Evolutionary conservation across 805 yeast genomes (phyloP).

Genomic region (Zygosaccharomyces siamensis): DNA sequence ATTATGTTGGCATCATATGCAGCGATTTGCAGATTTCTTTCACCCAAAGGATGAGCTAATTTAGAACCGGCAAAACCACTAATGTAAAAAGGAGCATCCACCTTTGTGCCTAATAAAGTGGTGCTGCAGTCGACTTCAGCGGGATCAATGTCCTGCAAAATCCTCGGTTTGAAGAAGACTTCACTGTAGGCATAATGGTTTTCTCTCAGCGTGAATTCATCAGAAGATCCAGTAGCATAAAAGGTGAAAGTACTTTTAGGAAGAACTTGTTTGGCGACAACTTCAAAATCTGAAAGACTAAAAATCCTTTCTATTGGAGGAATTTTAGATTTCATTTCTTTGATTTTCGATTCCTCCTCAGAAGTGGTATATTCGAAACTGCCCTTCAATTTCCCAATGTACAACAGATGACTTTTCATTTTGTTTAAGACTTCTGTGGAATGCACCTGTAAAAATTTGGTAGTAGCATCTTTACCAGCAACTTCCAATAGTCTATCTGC

Average conservation of each 20-base stretch:
- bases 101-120: constrained; percentile 45
- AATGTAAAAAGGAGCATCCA: constrained; percentile 44
- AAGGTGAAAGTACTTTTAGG: constrained; percentile 39
- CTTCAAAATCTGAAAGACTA: constrained; percentile 40
- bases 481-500: constrained; percentile 63
- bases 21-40: constrained; percentile 16
- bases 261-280: constrained; percentile 36
- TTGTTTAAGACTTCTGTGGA: constrained; percentile 23
- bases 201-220: constrained; percentile 43
- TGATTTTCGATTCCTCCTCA: constrained; percentile 18
- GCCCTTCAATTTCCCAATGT: constrained; percentile 18
- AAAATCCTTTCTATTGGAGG: constrained; percentile 36
- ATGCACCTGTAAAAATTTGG: constrained; percentile 36
- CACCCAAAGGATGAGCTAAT: constrained; percentile 44
- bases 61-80: constrained; percentile 46
- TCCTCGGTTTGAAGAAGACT: constrained; percentile 45
- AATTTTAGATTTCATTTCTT: constrained; percentile 12
- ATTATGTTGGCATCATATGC: constrained; percentile 35
- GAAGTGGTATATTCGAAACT: constrained; percentile 10
- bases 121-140: constrained; percentile 39
- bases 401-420: constrained; percentile 14
- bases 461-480: constrained; percentile 83
- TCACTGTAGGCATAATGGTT: constrained; percentile 41
- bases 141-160: constrained; percentile 33
- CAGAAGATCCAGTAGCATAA: constrained; percentile 47